Base-by-base conservation (phyloP, 495 filamentous ascomycete species). In the Penicillium atrosanguineum region DNA sequence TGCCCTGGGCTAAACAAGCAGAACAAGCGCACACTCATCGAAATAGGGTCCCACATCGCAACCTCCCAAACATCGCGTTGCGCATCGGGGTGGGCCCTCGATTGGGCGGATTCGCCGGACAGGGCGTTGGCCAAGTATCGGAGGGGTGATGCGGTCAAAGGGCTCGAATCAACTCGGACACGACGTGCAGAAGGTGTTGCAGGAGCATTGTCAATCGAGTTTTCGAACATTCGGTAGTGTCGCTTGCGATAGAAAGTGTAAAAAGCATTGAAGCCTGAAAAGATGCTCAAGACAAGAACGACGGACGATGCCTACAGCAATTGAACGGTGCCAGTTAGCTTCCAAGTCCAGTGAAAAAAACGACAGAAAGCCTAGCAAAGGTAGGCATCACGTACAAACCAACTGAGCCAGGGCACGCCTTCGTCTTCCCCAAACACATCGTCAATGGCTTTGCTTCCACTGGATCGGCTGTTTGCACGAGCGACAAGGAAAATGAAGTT, bases 21-120 rank as follows among this genome's bases (percentile, higher is more conserved):
- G 65, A 97, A 94, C 4, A 97, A 72, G 4, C 85, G 83, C 45
- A 97, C 69, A 45, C 85, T 89, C 36, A 95, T 77, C 7, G 94
- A 90, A 25, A 88, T 77, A 14, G 94, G 94, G 62, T 97, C 91
- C 94, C 94, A 98, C 15, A 97, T 81, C 0, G 86, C 81, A 48
- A 98, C 67, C 70, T 98, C 91, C 95, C 95, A 97, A 20, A 98
- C 94, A 70, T 98, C 94, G 4, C 87, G 79, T 20, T 84, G 82
- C 39, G 84, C 80, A 74, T 95, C 87, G 1, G 93, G 91, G 67
- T 96, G 89, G 15, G 90, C 85, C 64, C 91, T 83, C 45, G 86
- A 82, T 50, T 90, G 83, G 14, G 88, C 90, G 12, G 69, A 71
- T 44, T 80, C 71, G 1, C 74, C 62, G 7, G 74, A 71, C 37